Conservation (phyloP, 2,329 filamentous ascomycete genomes). For the Phoma sp. region DNA sequence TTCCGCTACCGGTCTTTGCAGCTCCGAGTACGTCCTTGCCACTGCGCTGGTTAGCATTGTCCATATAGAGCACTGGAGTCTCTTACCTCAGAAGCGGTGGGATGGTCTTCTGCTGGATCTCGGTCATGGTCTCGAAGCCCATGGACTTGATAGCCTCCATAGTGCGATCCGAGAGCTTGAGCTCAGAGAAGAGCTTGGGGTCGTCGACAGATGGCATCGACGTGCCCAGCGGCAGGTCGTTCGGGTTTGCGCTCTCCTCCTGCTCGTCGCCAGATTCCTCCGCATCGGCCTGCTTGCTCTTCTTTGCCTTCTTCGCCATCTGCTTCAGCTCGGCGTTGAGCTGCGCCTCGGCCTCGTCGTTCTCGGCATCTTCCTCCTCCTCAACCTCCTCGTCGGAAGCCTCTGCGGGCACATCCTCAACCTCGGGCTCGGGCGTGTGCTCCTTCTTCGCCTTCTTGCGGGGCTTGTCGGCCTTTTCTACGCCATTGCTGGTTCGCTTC, state of each 20-base stretch:
- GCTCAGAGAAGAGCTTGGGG: slow-evolving; percentile 76
- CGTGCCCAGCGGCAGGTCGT: slow-evolving; percentile 63
- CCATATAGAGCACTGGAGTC: too few relatives aligned
- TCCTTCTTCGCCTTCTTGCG: slow-evolving; percentile 53
- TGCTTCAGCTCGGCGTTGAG: slow-evolving; percentile 47
- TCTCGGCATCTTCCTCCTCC: slow-evolving; percentile 42
- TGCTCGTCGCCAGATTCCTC: slow-evolving; percentile 37
- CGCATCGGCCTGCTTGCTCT: slow-evolving; percentile 35
- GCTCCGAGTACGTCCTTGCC: slow-evolving; percentile 93
- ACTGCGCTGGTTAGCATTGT: slow-evolving; percentile 12
- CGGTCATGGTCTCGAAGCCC: slow-evolving; percentile 95
- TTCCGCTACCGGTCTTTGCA: slow-evolving; percentile 94
- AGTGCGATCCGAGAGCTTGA: slow-evolving; percentile 87
- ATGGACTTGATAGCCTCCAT: slow-evolving; percentile 88
- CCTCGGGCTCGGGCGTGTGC: slow-evolving; percentile 41
- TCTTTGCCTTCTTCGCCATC: slow-evolving; percentile 38
- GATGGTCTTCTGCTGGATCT: slow-evolving; percentile 88
- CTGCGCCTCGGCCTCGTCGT: slow-evolving; percentile 41
- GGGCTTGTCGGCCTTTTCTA: slow-evolving; percentile 46
- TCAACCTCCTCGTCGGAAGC: slow-evolving; percentile 40
- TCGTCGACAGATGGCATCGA: slow-evolving; percentile 68
- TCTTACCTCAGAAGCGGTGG: slow-evolving; percentile 76
- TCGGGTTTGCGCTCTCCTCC: slow-evolving; percentile 40
- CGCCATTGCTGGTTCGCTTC: slow-evolving; percentile 43
- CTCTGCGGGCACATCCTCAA: slow-evolving; percentile 27